These are phyloP conservation scores for Lentinula novae-zelandiae DNA, from an alignment of 1,284 basidiomycete genomes.

Conservation along the genomic window DNA sequence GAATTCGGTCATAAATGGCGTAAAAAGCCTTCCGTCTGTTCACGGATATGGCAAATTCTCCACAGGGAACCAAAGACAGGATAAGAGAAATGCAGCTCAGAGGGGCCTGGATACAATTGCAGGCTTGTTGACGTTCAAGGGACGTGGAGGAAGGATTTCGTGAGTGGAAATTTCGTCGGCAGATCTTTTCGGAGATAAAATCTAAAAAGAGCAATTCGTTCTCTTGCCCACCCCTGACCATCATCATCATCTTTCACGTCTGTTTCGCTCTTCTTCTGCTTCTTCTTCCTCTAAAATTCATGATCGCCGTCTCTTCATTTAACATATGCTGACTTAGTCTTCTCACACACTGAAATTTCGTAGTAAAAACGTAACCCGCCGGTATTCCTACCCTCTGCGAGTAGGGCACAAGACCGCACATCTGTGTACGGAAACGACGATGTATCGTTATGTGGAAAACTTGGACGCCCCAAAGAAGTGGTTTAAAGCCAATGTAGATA, in stretches of 20 bases:
- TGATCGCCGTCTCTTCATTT: neutral
- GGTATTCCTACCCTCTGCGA: conserved; percentile 56
- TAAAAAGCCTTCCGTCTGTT: conserved; percentile 42
- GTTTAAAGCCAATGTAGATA: conserved; percentile 67
- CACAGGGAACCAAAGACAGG: conserved; percentile 41
- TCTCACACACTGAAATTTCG: neutral
- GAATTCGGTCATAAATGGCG: conserved; percentile 29
- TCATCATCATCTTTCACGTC: neutral
- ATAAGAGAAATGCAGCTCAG: conserved; percentile 51
- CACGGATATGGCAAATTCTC: conserved; percentile 52
- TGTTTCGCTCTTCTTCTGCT: neutral
- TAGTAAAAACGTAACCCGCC: conserved; percentile 47
- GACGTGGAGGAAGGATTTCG: conserved; percentile 30
- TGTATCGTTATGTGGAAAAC: conserved; percentile 63
- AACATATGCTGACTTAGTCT: neutral
- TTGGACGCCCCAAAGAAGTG: conserved; percentile 62
- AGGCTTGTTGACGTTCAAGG: conserved; percentile 44
- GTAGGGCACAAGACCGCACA: conserved; percentile 64
- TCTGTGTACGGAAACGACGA: conserved; percentile 62
- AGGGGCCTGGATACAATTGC: conserved; percentile 54
- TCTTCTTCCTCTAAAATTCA: neutral
- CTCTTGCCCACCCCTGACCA: neutral
- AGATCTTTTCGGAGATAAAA: neutral
- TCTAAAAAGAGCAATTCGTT: neutral
- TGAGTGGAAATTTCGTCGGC: conserved; percentile 21